These are phyloP conservation scores for Rhodomyrtus psidioides DNA, from an alignment of 441 rosid species.

Conservation along the genomic window DNA sequence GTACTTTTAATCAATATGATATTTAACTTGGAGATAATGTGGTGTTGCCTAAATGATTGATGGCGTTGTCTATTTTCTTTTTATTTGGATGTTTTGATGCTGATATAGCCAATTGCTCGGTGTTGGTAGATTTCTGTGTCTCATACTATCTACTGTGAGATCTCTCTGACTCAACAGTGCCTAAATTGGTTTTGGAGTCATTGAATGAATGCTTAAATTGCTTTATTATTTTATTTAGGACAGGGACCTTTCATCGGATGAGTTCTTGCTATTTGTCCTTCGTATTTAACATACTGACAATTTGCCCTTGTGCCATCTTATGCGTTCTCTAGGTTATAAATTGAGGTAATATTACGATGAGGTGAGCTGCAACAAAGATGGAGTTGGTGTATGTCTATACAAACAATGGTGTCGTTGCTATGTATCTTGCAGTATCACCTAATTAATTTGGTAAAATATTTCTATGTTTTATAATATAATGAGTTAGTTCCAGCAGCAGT, in stretches of 20 bases:
- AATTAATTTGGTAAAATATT: no score
- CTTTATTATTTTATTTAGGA: no score
- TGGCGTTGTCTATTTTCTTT: not conserved
- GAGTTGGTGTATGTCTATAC: no score
- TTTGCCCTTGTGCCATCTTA: not conserved
- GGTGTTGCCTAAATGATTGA: not conserved
- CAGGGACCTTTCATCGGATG: not conserved
- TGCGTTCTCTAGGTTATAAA: not conserved
- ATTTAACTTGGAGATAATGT: not conserved
- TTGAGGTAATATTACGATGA: not conserved
- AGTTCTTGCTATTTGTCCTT: not conserved
- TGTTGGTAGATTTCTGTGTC: not conserved
- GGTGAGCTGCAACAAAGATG: not conserved
- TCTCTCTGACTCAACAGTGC: no score
- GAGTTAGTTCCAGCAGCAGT: no score
- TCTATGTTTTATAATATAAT: no score
- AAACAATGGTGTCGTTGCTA: no score
- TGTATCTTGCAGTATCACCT: no score
- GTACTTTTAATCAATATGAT: not conserved
- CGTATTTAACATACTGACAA: not conserved
- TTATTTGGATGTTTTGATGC: not conserved
- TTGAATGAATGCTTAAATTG: no score
- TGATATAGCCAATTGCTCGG: not conserved
- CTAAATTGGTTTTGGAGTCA: no score
- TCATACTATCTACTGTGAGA: not conserved